Evolutionary conservation across 768 basidiomycete species (phyloP), one percentile per base, ranked within the genome.

Genomic region (Tephrocybe sp.): DNA sequence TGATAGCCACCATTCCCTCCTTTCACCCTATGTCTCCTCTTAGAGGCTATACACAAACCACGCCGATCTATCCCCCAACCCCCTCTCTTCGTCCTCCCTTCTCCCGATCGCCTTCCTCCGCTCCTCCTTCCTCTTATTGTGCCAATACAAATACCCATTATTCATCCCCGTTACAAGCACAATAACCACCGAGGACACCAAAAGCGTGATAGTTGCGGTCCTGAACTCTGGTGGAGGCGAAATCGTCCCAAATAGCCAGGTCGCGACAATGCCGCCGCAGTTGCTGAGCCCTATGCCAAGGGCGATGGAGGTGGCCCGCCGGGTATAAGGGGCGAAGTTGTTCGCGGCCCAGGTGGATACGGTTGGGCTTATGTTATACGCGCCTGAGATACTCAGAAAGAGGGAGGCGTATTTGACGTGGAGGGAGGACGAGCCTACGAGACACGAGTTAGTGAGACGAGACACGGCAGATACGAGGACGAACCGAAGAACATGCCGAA

Each of bases 261-360:
- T 85, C 0, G 77, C 72, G 28, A 85, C 75, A 40, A 86, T 83
- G 3, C 81, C 81, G 9, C 83, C 82, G 1, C 73, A 67, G 60
- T 84, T 85, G 23, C 78, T 78, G 71, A 79, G 72, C 56, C 80
- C 78, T 54, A 81, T 79, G 1, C 75, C 74, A 20, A 84, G 71
- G n/a, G 83, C 83, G 48, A 84, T 71, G 25, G 77, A 69, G 1
- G 83, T 83, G 1, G 83, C 84, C 12, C 84, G 76, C 23, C 81
- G 71, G 42, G 73, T 65, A 53, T 81, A 72, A 0, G 83, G 84
- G 3, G 77, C 68, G 8, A 78, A 70, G 67, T 85, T 86, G 65
- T 86, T 85, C 12, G 83, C 76, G 45, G 69, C 66, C 85, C 85
- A 86, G 0, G 83, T 78, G 4, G 72, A 71, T 23, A 83, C 61